These are phyloP conservation scores for Astrephomene gubernaculifera DNA, from an alignment of 139 green algal genomes.

Conservation along the genomic window DNA sequence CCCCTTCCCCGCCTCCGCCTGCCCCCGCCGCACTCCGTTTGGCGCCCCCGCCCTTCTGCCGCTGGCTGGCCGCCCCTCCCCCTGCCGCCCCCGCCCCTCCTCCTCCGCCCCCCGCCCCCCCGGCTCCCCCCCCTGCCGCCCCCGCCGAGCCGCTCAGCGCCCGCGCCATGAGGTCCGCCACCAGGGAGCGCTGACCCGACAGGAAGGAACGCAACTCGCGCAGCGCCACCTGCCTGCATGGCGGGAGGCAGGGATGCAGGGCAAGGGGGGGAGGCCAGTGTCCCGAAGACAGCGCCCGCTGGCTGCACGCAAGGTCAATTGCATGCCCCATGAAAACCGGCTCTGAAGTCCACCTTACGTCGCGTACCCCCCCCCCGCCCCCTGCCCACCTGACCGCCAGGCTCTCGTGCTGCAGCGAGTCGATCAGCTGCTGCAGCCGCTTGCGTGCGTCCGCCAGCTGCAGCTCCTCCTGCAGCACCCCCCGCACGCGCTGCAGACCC, in stretches of 20 bases:
- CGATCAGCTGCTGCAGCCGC: conserved; percentile 64
- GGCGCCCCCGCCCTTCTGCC: background rate
- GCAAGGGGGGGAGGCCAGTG: background rate
- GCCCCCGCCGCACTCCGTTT: background rate
- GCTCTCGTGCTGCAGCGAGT: conserved; percentile 65
- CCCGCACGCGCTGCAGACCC: conserved; percentile 48
- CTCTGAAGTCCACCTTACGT: no score
- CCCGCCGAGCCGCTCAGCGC: conserved; percentile 2
- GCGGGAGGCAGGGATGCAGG: background rate
- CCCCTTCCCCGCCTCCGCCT: background rate
- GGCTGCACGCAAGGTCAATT: no score
- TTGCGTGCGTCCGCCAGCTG: conserved; percentile 25
- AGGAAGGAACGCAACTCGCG: conserved; percentile 71
- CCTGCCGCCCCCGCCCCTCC: background rate
- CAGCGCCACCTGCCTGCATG: conserved; percentile 46
- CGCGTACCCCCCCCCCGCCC: background rate
- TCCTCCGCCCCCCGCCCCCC: background rate
- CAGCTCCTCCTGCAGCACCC: conserved; percentile 60
- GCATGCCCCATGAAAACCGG: no score
- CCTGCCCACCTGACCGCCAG: conserved; percentile 56
- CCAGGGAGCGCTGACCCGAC: conserved; percentile 51
- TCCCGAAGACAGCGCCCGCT: no score
- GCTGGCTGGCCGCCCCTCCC: background rate
- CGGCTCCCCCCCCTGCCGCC: background rate
- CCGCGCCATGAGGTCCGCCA: conserved; percentile 35